These are phyloP conservation scores for Cystofilobasidium macerans DNA, from an alignment of 768 basidiomycete species.

Conservation along the genomic window DNA sequence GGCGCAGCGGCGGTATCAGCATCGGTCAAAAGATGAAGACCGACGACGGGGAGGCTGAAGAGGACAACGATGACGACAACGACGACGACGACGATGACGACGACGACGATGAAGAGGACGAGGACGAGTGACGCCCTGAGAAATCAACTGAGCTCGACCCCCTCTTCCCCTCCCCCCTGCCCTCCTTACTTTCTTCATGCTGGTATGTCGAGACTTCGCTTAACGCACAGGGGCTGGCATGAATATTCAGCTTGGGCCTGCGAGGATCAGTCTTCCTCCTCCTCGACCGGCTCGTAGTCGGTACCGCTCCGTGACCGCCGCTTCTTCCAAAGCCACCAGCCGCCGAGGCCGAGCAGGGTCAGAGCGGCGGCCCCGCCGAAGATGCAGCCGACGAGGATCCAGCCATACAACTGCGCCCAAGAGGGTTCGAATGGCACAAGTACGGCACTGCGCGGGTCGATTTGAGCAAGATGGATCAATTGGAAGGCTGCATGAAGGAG, in stretches of 20 bases:
- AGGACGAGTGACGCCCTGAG: background rate
- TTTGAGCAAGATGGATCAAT: background rate
- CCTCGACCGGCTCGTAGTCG: slow-evolving; percentile 73
- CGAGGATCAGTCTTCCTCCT: slow-evolving; percentile 40
- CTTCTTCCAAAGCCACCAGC: slow-evolving; percentile 56
- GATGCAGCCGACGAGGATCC: slow-evolving; percentile 31
- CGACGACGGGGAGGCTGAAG: too few relatives aligned
- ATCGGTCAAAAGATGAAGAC: background rate
- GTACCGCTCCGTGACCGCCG: slow-evolving; percentile 46
- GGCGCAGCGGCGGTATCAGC: background rate
- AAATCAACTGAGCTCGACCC: too few relatives aligned
- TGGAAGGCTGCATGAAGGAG: background rate
- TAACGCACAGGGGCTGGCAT: too few relatives aligned
- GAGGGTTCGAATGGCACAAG: slow-evolving; percentile 74
- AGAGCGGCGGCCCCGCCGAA: slow-evolving; percentile 53
- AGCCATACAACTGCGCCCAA: slow-evolving; percentile 69
- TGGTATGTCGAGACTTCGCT: too few relatives aligned
- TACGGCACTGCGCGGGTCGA: slow-evolving; percentile 40
- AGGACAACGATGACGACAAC: background rate
- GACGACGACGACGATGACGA: background rate
- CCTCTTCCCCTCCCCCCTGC: too few relatives aligned
- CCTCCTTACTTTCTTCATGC: too few relatives aligned
- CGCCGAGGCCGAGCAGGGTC: slow-evolving; percentile 61
- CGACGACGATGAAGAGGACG: background rate
- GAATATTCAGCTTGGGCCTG: too few relatives aligned